phyloP scores from a whole-genome alignment of 179 eudicot genomes.

The Beta corolliflora region DNA sequence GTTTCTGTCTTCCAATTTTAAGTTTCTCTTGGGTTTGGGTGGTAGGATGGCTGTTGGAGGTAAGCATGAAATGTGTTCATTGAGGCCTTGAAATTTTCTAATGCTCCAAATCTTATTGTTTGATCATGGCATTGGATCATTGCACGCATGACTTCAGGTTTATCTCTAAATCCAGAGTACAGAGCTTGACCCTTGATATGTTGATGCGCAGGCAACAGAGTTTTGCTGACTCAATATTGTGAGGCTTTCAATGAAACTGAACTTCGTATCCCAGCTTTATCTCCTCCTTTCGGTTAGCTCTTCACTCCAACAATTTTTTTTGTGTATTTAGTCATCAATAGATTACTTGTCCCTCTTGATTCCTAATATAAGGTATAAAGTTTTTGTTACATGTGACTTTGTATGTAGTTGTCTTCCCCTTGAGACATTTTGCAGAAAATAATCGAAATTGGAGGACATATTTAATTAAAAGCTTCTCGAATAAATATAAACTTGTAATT shows the following conservation, averaged over 20 bases:
- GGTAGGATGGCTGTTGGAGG: not conserved
- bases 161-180: not conserved
- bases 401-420: constrained; percentile 18
- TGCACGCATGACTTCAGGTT: not conserved
- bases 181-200: not conserved
- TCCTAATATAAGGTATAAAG: not conserved
- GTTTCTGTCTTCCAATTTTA: not conserved
- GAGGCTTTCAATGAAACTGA: constrained; percentile 54
- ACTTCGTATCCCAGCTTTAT: not conserved
- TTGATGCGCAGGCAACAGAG: constrained; percentile 64
- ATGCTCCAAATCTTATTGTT: not conserved
- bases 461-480: not conserved
- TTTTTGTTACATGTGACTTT: constrained; percentile 11
- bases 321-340: constrained; percentile 14
- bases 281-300: constrained; percentile 21
- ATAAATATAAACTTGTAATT: not conserved
- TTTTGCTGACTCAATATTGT: constrained; percentile 69
- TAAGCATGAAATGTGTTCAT: not conserved
- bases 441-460: not conserved
- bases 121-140: not conserved
- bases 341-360: not conserved
- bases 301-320: not conserved
- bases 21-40: not conserved
- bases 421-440: not conserved
- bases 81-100: not conserved